Evolutionary conservation across 164 flowering plant species (phyloP).

Genomic region (Paratinospora sagittata): DNA sequence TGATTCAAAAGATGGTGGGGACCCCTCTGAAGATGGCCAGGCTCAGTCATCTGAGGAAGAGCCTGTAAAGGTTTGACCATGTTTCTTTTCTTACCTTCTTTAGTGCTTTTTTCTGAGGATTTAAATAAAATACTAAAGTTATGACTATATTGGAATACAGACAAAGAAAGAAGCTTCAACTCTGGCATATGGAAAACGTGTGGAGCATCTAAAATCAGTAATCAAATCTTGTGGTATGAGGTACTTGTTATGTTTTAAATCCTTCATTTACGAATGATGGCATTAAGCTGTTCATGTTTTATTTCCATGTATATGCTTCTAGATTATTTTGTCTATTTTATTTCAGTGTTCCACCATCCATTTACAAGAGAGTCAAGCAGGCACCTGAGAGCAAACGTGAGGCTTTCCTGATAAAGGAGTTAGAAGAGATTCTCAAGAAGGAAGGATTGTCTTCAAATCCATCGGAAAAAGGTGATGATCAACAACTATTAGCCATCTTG

Average conservation of each 20-base stretch:
- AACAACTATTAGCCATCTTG: not conserved
- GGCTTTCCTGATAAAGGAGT: slow-evolving; percentile 56
- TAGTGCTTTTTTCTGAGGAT: not conserved
- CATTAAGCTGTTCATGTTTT: not conserved
- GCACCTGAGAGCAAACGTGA: slow-evolving; percentile 83
- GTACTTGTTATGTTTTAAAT: slow-evolving; percentile 26
- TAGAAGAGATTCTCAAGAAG: slow-evolving; percentile 65
- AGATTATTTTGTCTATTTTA: not conserved
- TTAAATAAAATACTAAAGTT: slow-evolving; percentile 17
- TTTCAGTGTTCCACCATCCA: slow-evolving; percentile 66
- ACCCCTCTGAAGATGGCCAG: slow-evolving; percentile 44
- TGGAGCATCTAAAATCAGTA: slow-evolving; percentile 74
- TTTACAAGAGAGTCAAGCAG: slow-evolving; percentile 85
- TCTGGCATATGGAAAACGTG: slow-evolving; percentile 68
- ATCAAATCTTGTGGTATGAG: slow-evolving; percentile 92
- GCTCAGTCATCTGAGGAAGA: slow-evolving; percentile 62
- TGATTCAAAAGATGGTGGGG: slow-evolving; percentile 45
- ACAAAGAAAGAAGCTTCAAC: slow-evolving; percentile 50
- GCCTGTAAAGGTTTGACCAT: slow-evolving; percentile 42
- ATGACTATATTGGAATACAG: slow-evolving; percentile 29
- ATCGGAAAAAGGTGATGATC: slow-evolving; percentile 68
- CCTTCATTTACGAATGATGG: slow-evolving; percentile 2
- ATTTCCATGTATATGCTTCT: not conserved
- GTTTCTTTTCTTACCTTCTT: slow-evolving; percentile 2
- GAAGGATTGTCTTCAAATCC: slow-evolving; percentile 86